Evolutionary conservation across 2,329 filamentous ascomycete genomes (phyloP), one percentile per base, ranked within the genome.

Genomic region (Diaporthe longicolla): DNA sequence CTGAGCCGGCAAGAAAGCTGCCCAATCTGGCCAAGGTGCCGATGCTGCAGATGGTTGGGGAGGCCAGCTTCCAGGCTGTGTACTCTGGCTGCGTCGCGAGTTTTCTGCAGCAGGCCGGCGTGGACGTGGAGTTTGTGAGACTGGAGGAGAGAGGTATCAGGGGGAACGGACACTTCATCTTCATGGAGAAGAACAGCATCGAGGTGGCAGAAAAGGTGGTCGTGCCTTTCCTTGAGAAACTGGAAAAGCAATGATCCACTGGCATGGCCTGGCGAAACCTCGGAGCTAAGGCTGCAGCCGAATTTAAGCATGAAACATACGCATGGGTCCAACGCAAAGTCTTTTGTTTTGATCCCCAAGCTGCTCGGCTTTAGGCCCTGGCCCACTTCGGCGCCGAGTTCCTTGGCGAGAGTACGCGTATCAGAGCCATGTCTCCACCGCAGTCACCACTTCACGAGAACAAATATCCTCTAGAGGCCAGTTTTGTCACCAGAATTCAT

Each of bases 141-240:
- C 79, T 88, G 35, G 80, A 73, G 13, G 80, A 85, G 43, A 77
- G 78, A 8, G 84, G 83, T 4, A 82, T 87, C 32, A 75, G 79
- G 50, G 86, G 86, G 10, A 87, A 88, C 72, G 85, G 84, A 0
- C 86, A 88, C 78, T 83, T 88, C 82, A 82, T 85, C 70, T 86
- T 87, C 75, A 79, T 88, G 80, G 86, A 87, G 80, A 83, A 82
- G 80, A 88, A 88, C 76, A 87, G 83, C 71, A 78, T 83, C 74
- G 76, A 82, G 55, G 84, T 87, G 10, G 73, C 70, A 3, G 48
- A 54, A n/a, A 7, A 68, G 48, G 63, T 68, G n/a, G 32, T 68
- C 1, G 26, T 54, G n/a, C 63, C 63, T 0, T 68, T 68, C 11
- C 32, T 68, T 2, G 32, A 52, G 7, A 40, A 15, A 17, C 32